These are phyloP conservation scores for Dothideomycetes sp. DNA, from an alignment of 2,329 filamentous ascomycete genomes.

Conservation along the genomic window DNA sequence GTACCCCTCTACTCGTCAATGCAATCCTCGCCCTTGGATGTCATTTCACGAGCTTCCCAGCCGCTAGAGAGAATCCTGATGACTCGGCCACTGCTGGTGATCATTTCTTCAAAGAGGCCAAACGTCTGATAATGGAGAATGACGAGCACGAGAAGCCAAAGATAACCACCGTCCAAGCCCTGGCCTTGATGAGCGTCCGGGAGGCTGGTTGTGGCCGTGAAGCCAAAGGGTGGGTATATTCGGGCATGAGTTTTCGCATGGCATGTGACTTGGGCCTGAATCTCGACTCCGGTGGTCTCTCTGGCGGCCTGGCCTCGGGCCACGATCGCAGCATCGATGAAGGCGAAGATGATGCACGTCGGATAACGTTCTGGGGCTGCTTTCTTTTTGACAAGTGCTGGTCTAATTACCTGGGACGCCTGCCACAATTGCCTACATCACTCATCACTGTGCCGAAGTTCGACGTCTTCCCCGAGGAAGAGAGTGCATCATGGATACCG, in stretches of 20 bases:
- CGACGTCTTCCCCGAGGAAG: conserved; percentile 83
- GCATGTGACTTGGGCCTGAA: conserved; percentile 88
- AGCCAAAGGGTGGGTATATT: conserved; percentile 96
- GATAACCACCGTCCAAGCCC: conserved; percentile 81
- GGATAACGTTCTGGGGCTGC: conserved; percentile 95
- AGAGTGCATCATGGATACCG: conserved; percentile 74
- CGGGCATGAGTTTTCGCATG: conserved; percentile 97
- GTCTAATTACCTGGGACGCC: conserved; percentile 89
- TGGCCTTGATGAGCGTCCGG: conserved; percentile 90
- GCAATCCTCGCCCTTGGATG: conserved; percentile 87
- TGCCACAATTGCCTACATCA: conserved; percentile 72
- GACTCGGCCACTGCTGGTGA: conserved; percentile 83
- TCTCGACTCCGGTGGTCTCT: conserved; percentile 62
- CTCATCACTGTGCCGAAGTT: conserved; percentile 79
- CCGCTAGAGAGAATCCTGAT: conserved; percentile 57
- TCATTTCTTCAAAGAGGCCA: conserved; percentile 92
- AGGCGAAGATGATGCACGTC: conserved; percentile 75
- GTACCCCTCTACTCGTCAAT: conserved; percentile 82
- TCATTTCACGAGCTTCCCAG: conserved; percentile 73
- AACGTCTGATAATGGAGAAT: conserved; percentile 76
- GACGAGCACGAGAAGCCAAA: conserved; percentile 87
- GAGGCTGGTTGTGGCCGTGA: conserved; percentile 92
- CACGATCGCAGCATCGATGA: conserved; percentile 55
- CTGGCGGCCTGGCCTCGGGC: conserved; percentile 51
- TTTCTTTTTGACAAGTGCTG: conserved; percentile 98